phyloP scores from a whole-genome alignment of 2,329 filamentous ascomycete genomes.

The Monosporascus sp. region DNA sequence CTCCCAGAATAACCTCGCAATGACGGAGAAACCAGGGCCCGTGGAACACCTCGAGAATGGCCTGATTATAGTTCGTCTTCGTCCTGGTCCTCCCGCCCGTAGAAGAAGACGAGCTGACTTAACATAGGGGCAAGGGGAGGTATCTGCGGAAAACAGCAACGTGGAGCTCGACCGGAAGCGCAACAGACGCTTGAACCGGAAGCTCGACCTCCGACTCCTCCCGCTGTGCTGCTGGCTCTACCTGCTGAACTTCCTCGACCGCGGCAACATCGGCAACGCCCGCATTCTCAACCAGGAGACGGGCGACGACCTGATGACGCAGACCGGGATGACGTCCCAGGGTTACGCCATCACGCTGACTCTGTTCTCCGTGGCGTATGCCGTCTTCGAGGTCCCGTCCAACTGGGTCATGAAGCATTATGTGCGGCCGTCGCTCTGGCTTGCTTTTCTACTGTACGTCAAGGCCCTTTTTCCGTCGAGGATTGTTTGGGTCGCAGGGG shows the following conservation, averaged over 20 bases:
- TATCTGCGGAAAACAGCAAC: constrained; percentile 1
- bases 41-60: constrained; percentile 8
- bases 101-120: neutral
- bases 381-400: constrained; percentile 56
- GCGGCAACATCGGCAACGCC: constrained; percentile 46
- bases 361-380: constrained; percentile 65
- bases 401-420: constrained; percentile 58
- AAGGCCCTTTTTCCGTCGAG: neutral
- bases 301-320: constrained; percentile 35
- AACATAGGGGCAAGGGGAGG: constrained; percentile 1
- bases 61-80: constrained; percentile 4
- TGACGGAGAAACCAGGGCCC: constrained; percentile 10
- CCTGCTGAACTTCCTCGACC: constrained; percentile 51
- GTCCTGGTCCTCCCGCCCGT: neutral
- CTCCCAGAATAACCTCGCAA: neutral
- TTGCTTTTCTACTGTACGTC: constrained; percentile 55
- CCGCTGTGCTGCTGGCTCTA: constrained; percentile 53
- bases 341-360: constrained; percentile 52
- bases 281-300: constrained; percentile 37
- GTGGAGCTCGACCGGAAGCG: constrained; percentile 11
- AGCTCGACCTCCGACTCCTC: constrained; percentile 27
- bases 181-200: constrained; percentile 14
- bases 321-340: constrained; percentile 33
- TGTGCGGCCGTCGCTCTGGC: constrained; percentile 56
- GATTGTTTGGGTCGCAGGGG: too few species aligned